Base-by-base conservation (phyloP, 2,329 filamentous ascomycete species). In the Colletotrichum falcatum region DNA sequence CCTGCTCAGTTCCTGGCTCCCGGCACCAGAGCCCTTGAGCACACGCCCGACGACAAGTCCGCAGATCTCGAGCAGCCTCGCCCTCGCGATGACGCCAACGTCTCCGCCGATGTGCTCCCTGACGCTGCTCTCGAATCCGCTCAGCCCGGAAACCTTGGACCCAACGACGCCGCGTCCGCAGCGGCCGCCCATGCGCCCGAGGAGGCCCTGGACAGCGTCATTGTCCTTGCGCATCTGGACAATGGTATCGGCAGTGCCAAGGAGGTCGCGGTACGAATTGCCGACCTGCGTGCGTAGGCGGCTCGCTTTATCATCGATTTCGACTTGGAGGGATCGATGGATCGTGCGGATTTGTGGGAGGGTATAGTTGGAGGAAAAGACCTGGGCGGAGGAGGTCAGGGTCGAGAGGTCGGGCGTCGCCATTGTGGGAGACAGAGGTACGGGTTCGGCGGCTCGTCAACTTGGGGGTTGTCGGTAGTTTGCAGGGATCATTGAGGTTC, bases 181-280 rank as follows among this genome's bases (percentile, higher is more conserved):
- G 66, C 89, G 88, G 51, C 88, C 88, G 55, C 94, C 93, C 83
- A 97, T 91, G 70, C 86, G 86, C 20, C 88, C 88, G 61, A 98
- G 86, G 46, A 90, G 88, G 6, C 85, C 83, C 80, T 97, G 94
- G 20, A 94, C 91, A 16, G 85, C 83, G 71, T 91, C 88, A 82
- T 96, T 95, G 78, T 95, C 90, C 48, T 81, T 82, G 74, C 94
- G 92, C 94, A 98, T 97, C 71, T 91, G 88, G 65, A 98, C 92
- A 74, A 98, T 98, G n/a, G 91, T 91, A 81, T 98, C 95, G 65
- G 95, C 95, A 0, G 95, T 98, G 62, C 93, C 93, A 33, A 98
- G 89, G 11, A 98, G 89, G 76, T 96, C 94, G 74, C 95, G 92
- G 81, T 98, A 98, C 77, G 88, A 90, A 69, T 83, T 85, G 74